Percentiles rank a stretch among this genome's conserved stretches.
These are phyloP conservation scores for Yamadazyma oceani DNA, from an alignment of 1,139 yeast genomes.

Conservation along the genomic window DNA sequence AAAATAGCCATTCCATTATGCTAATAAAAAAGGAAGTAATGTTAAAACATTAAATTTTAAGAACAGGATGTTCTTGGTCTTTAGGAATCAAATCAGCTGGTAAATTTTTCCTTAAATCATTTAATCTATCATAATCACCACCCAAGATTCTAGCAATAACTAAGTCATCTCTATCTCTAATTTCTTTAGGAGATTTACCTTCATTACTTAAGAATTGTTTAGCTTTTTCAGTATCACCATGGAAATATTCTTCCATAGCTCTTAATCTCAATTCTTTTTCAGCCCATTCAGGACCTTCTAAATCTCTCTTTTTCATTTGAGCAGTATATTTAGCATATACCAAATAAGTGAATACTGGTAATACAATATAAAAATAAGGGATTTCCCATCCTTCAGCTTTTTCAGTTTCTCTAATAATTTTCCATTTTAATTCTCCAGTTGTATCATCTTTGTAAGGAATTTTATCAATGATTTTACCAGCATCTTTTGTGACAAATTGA, in stretches of 20 bases:
- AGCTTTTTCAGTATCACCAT: conserved; percentile 62
- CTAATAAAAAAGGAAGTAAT: background rate
- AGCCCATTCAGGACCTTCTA: conserved; percentile 73
- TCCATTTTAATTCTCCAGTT: conserved; percentile 81
- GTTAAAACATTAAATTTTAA: conserved; percentile 26
- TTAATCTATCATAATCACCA: conserved; percentile 82
- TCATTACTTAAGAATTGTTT: conserved; percentile 55
- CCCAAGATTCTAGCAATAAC: conserved; percentile 80
- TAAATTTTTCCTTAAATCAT: conserved; percentile 62
- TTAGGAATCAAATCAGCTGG: conserved; percentile 41
- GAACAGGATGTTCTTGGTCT: conserved; percentile 34
- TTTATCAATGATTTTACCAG: conserved; percentile 73
- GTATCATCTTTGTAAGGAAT: conserved; percentile 79
- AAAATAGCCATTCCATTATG: conserved; percentile 3
- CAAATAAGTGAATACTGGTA: conserved; percentile 52
- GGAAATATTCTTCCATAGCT: conserved; percentile 65
- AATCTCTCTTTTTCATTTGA: conserved; percentile 43
- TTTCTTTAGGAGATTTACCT: conserved; percentile 58
- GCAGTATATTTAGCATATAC: conserved; percentile 48
- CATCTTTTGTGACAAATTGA: conserved; percentile 60
- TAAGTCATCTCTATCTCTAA: conserved; percentile 71
- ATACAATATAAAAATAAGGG: conserved; percentile 70
- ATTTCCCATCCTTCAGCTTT: conserved; percentile 86
- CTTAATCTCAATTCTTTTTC: conserved; percentile 79
- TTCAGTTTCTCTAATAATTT: conserved; percentile 69